phyloP scores from a whole-genome alignment of 108 stramenopile genomes.

The Conticribra weissflogii region DNA sequence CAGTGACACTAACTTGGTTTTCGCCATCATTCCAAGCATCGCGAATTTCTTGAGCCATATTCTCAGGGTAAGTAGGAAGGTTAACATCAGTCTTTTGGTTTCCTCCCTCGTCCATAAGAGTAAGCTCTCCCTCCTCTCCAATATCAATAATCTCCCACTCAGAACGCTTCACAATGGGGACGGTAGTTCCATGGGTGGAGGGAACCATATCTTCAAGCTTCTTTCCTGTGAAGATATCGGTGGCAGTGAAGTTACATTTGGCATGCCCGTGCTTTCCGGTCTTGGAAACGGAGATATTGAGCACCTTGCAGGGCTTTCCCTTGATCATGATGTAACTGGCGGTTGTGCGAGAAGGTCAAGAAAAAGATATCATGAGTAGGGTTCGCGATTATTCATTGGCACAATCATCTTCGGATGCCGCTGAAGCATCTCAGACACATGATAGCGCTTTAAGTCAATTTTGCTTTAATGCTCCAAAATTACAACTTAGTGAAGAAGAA shows the following conservation, averaged over 20 bases:
- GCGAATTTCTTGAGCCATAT: slow-evolving; percentile 92
- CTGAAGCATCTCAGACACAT: no score
- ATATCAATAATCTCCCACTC: slow-evolving; percentile 99
- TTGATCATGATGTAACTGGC: slow-evolving; percentile 95
- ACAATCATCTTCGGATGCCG: no score
- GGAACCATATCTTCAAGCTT: slow-evolving; percentile 99
- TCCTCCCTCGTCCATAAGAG: slow-evolving; percentile 97
- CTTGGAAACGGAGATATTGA: slow-evolving; percentile 98
- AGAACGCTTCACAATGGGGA: slow-evolving; percentile 93
- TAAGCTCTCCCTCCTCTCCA: slow-evolving; percentile 93
- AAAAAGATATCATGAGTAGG: slow-evolving; percentile 5
- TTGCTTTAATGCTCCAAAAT: no score
- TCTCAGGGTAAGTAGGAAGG: slow-evolving; percentile 91
- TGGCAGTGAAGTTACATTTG: slow-evolving; percentile 99
- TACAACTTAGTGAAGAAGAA: no score
- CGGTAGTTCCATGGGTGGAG: slow-evolving; percentile 96
- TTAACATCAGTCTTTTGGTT: slow-evolving; percentile 98
- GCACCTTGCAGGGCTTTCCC: slow-evolving; percentile 99
- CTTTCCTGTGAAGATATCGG: slow-evolving; percentile 99
- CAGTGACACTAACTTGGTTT: slow-evolving; percentile 82
- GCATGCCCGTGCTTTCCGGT: slow-evolving; percentile 99
- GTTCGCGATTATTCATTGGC: no score
- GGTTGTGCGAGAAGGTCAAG: slow-evolving; percentile 1
- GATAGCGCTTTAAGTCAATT: no score
- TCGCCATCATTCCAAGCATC: slow-evolving; percentile 93